phyloP scores from a whole-genome alignment of 2,329 filamentous ascomycete species.

The Cytospora schulzeri region DNA sequence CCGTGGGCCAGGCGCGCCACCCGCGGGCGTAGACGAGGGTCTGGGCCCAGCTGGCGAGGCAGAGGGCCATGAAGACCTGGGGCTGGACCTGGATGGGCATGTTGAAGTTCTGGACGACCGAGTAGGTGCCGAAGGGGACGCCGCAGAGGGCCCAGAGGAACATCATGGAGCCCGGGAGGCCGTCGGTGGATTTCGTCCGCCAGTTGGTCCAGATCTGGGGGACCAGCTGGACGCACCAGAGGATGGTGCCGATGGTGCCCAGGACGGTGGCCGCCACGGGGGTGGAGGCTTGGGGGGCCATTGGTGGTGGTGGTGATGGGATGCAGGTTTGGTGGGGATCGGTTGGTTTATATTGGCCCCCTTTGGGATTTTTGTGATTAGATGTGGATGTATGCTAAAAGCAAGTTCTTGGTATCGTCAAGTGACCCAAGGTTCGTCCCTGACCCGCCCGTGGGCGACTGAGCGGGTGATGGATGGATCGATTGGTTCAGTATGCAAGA shows the following conservation, averaged over 20 bases:
- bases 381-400: background rate
- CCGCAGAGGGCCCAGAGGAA: conserved; percentile 63
- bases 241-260: conserved; percentile 38
- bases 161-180: conserved; percentile 62
- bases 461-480: background rate
- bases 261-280: conserved; percentile 27
- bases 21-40: conserved; percentile 44
- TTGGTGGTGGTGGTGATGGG: too few species aligned
- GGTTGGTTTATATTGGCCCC: background rate
- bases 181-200: conserved; percentile 61
- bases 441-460: background rate
- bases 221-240: conserved; percentile 46
- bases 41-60: conserved; percentile 44
- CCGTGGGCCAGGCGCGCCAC: conserved; percentile 51
- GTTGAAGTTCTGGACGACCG: conserved; percentile 45
- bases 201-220: conserved; percentile 63
- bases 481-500: background rate
- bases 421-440: too few species aligned
- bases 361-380: too few species aligned
- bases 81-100: conserved; percentile 48
- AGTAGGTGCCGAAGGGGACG: conserved; percentile 45
- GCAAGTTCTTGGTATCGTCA: background rate
- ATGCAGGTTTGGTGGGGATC: background rate
- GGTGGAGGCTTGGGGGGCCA: conserved; percentile 25
- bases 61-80: conserved; percentile 43